Base-by-base conservation (phyloP, 2,329 filamentous ascomycete species). In the Fusarium virguliforme region DNA sequence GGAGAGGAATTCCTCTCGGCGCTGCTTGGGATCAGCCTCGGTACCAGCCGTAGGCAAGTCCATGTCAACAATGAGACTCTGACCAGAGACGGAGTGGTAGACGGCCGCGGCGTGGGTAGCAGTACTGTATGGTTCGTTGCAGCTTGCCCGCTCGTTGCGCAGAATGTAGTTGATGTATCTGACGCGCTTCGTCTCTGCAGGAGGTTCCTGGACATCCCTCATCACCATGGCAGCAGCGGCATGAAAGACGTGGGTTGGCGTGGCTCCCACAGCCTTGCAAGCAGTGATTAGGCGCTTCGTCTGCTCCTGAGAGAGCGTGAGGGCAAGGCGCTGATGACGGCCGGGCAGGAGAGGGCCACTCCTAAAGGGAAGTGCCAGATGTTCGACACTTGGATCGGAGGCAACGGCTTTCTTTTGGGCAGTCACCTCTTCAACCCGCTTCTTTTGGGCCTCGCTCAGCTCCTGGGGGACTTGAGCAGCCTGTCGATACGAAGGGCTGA, bases 241-340 rank as follows among this genome's bases (percentile, higher is more conserved):
- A 34, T 82, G 80, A 58, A 80, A 82, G 2, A 63, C 73, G 9
- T 81, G 78, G 0, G 79, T 81, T 1, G 76, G 73, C 0, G 78
- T 81, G 0, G 74, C 75, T 2, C 60, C 60, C 2, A 54, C 34
- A 0, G 35, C 8, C 22, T 76, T 77, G 13, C 71, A 75, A 0
- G 76, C 71, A 0, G n/a, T 2, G 0, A 76, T 6, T 1, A 81
- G 60, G 4, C 56, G 37, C 1, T 54, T 18, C 0, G 78, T 79
- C 7, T 76, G 48, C 0, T 69, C 46, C 1, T 34, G 15, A 1
- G 68, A 59, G 0, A 81, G 48, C 1, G 48, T 70, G 3, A 76
- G 55, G 3, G 74, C 68, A 13, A 74, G 41, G 1, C 79, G 74
- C 26, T 79, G 75, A 6, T 80, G 78, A 3, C 34, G 57, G 0